Conservation (phyloP, 805 yeast species). For the Metschnikowia cerradonensis region DNA sequence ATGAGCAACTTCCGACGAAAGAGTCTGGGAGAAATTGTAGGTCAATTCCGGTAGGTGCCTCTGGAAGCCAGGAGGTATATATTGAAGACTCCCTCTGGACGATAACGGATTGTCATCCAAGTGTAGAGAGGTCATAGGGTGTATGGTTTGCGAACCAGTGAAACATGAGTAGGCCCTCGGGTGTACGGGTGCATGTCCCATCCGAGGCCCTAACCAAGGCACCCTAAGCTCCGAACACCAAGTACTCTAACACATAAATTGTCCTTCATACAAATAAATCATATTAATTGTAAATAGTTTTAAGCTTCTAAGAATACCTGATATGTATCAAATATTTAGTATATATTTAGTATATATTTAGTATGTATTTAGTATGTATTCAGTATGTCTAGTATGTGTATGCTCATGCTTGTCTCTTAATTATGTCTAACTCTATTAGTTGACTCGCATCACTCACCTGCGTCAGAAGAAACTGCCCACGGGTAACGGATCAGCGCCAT, state of each 20-base stretch:
- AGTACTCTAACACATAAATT: too few species aligned
- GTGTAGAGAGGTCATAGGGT: not conserved
- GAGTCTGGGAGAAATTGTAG: not conserved
- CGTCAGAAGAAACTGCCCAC: not conserved
- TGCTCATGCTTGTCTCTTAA: too few species aligned
- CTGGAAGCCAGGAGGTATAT: slow-evolving; percentile 5
- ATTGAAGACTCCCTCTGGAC: slow-evolving; percentile 6
- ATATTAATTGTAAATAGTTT: too few species aligned
- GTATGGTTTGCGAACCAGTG: not conserved
- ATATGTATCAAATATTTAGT: too few species aligned
- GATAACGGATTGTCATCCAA: slow-evolving; percentile 4
- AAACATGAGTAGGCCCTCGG: not conserved
- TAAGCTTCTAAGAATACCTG: too few species aligned
- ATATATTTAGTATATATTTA: too few species aligned
- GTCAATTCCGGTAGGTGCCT: not conserved
- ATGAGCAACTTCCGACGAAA: not conserved
- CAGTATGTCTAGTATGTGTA: too few species aligned
- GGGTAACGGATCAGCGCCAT: too few species aligned
- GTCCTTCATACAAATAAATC: too few species aligned
- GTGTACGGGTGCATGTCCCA: not conserved
- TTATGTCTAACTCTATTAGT: not conserved
- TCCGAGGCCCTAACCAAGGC: too few species aligned
- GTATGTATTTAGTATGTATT: too few species aligned
- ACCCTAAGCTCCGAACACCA: too few species aligned
- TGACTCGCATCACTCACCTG: not conserved